phyloP scores from a whole-genome alignment of 129 eudicot genomes.

The Deinandra increscens region DNA sequence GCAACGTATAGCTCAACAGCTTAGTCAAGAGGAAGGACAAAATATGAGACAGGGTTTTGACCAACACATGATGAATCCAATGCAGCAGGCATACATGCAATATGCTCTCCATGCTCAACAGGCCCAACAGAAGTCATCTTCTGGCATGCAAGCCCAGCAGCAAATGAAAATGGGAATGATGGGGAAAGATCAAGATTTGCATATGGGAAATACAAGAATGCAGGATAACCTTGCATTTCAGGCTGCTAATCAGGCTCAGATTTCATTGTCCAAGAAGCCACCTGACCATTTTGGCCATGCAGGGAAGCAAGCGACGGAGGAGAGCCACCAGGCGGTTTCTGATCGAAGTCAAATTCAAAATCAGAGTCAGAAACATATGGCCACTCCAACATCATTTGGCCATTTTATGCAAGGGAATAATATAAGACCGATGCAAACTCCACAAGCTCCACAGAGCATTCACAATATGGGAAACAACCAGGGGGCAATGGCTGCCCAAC shows the following conservation, averaged over 20 bases:
- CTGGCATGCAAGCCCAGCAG: conserved; percentile 68
- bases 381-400: conserved; percentile 47
- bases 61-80: conserved; percentile 67
- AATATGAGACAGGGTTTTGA: conserved; percentile 65
- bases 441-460: conserved; percentile 55
- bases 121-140: conserved; percentile 46
- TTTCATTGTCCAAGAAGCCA: conserved; percentile 55
- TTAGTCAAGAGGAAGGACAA: conserved; percentile 62
- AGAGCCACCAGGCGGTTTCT: conserved; percentile 38
- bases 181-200: conserved; percentile 58
- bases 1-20: conserved; percentile 59
- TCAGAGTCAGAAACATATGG: conserved; percentile 45
- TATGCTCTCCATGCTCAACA: conserved; percentile 64
- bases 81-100: conserved; percentile 87
- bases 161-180: conserved; percentile 62
- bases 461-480: conserved; percentile 56
- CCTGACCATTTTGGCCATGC: conserved; percentile 55
- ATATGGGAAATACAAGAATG: conserved; percentile 55
- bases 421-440: conserved; percentile 47
- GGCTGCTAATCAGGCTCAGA: conserved; percentile 55
- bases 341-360: conserved; percentile 57
- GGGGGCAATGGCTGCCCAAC: conserved; percentile 73
- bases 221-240: conserved; percentile 55
- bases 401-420: conserved; percentile 43
- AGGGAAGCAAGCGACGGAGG: conserved; percentile 51